phyloP scores from a whole-genome alignment of 345 rosid species.

The Nephelium lappaceum region DNA sequence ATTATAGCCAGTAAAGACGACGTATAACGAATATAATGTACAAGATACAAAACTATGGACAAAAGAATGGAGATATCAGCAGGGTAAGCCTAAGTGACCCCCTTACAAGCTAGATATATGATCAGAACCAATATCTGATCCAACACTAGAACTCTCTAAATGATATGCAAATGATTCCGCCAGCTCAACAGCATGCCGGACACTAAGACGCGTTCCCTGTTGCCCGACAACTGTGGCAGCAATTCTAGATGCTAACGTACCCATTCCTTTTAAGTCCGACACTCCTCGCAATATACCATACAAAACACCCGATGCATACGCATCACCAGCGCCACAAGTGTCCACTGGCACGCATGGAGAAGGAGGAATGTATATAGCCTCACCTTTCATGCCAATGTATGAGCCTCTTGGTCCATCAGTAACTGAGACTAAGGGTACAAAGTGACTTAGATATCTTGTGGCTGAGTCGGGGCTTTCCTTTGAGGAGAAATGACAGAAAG shows the following conservation, averaged over 20 bases:
- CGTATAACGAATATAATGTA: constrained; percentile 2
- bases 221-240: constrained; percentile 93
- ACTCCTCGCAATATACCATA: constrained; percentile 75
- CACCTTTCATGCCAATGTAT: constrained; percentile 93
- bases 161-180: constrained; percentile 64
- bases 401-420: constrained; percentile 90
- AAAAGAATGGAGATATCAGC: constrained; percentile 21
- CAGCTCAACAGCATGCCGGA: constrained; percentile 65
- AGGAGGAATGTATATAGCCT: constrained; percentile 87
- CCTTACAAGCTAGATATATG: constrained; percentile 60
- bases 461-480: constrained; percentile 77
- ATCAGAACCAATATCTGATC: constrained; percentile 67
- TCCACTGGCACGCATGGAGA: constrained; percentile 79
- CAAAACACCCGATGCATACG: constrained; percentile 88
- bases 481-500: constrained; percentile 72
- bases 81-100: constrained; percentile 11
- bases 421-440: constrained; percentile 83
- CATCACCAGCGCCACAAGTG: constrained; percentile 96
- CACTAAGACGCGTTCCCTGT: constrained; percentile 89
- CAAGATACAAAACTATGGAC: constrained; percentile 7
- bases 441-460: constrained; percentile 86
- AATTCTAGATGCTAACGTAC: constrained; percentile 79
- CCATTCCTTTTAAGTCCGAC: constrained; percentile 79
- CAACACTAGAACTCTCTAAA: constrained; percentile 37
- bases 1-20: background rate